A percentile compares a stretch with the other conserved stretches of the same genome.
phyloP scores from a whole-genome alignment of 179 eudicot species.

The Actinidia chinensis region DNA sequence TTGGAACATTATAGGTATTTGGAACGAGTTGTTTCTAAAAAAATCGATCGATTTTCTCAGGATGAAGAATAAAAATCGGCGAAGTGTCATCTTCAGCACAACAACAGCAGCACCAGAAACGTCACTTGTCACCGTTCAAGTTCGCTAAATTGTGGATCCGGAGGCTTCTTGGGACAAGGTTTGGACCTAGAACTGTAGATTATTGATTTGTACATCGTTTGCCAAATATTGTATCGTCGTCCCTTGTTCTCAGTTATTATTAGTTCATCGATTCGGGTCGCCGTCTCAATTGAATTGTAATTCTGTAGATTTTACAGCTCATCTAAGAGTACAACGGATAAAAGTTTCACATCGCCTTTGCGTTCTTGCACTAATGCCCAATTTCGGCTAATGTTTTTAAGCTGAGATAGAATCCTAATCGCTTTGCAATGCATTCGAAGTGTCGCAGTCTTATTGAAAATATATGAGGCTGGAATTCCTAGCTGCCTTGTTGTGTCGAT shows the following conservation, averaged over 20 bases:
- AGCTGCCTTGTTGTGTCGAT: neutral
- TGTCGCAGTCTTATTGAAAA: neutral
- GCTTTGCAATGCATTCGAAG: conserved; percentile 4
- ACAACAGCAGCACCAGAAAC: conserved; percentile 47
- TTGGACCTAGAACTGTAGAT: neutral
- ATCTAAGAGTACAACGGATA: neutral
- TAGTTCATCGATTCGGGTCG: neutral
- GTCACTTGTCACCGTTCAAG: conserved; percentile 69
- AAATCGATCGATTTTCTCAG: neutral
- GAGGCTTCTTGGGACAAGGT: conserved; percentile 99
- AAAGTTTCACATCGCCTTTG: neutral
- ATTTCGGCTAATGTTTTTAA: too few relatives aligned
- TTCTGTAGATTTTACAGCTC: neutral
- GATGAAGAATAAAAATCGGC: conserved; percentile 60
- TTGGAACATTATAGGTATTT: neutral
- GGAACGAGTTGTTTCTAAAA: neutral
- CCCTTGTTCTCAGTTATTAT: neutral
- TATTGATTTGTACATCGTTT: too few relatives aligned
- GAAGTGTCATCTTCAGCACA: conserved; percentile 41
- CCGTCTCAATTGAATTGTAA: neutral
- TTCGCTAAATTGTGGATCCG: conserved; percentile 76
- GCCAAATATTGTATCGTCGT: neutral
- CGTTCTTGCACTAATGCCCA: neutral
- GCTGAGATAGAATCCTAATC: neutral
- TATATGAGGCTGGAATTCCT: neutral